phyloP scores from a whole-genome alignment of 306 rosid genomes.

The Trifolium repens region DNA sequence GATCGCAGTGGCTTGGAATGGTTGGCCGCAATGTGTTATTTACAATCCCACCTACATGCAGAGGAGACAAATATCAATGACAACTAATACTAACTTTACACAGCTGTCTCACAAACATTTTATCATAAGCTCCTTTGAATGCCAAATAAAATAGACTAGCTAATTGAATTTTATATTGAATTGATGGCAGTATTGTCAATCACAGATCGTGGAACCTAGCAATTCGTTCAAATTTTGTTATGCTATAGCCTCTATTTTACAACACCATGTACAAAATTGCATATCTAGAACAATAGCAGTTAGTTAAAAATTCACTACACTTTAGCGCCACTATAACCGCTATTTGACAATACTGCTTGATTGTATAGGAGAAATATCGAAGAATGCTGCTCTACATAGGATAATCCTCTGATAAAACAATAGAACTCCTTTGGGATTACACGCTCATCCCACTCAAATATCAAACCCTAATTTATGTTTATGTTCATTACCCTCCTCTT shows the following conservation, averaged over 20 bases:
- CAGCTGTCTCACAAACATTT: neutral
- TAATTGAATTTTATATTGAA: neutral
- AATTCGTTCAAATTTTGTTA: no score
- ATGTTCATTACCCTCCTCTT: neutral
- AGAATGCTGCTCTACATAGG: neutral
- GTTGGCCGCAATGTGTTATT: conserved; percentile 79
- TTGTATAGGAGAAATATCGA: neutral
- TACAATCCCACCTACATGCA: conserved; percentile 81
- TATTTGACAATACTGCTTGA: no score
- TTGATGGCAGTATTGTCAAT: neutral
- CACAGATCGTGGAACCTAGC: no score
- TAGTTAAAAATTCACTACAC: no score
- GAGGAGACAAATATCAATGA: conserved; percentile 24
- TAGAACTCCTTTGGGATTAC: neutral
- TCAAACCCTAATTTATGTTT: neutral
- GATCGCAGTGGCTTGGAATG: conserved; percentile 66
- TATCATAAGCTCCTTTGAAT: neutral
- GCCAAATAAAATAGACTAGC: neutral
- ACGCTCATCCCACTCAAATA: neutral
- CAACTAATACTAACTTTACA: conserved; percentile 14
- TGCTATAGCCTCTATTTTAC: no score
- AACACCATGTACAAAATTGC: no score
- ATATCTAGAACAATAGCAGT: no score
- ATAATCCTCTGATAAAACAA: neutral
- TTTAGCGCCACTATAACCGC: no score